phyloP scores from a whole-genome alignment of 768 basidiomycete genomes.

The Naematelia encephala region DNA sequence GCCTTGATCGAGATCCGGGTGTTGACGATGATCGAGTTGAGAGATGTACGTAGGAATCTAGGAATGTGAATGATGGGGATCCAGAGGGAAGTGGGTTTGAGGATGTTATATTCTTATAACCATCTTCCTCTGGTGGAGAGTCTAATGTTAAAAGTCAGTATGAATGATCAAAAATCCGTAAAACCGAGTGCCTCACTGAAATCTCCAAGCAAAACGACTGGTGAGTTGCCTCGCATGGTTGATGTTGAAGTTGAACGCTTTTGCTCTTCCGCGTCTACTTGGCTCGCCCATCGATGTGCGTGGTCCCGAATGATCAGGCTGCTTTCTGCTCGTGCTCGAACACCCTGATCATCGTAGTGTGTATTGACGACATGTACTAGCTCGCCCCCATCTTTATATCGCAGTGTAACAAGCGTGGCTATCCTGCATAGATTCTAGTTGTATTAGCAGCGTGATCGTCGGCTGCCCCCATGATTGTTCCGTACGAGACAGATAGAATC shows the following conservation, averaged over 20 bases:
- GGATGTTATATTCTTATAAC: slow-evolving; percentile 47
- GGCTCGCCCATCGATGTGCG: slow-evolving; percentile 21
- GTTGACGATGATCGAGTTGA: not conserved
- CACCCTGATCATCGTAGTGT: slow-evolving; percentile 50
- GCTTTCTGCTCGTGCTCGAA: slow-evolving; percentile 36
- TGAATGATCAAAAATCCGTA: not conserved
- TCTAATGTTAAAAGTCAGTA: slow-evolving; percentile 17
- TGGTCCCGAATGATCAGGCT: slow-evolving; percentile 43
- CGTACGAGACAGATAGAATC: no score
- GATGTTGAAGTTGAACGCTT: no score
- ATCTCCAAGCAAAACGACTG: slow-evolving; percentile 47
- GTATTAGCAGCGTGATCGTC: slow-evolving; percentile 1
- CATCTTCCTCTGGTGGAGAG: slow-evolving; percentile 45
- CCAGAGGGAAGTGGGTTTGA: slow-evolving; percentile 19
- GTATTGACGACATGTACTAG: slow-evolving; percentile 46
- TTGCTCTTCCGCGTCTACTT: slow-evolving; percentile 6
- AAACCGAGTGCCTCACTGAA: slow-evolving; percentile 33
- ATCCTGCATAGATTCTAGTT: slow-evolving; percentile 34
- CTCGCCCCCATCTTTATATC: slow-evolving; percentile 1
- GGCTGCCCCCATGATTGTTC: no score
- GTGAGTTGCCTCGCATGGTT: slow-evolving; percentile 5
- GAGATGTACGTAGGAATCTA: slow-evolving; percentile 31
- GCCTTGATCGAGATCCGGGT: slow-evolving; percentile 1
- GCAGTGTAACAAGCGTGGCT: slow-evolving; percentile 38
- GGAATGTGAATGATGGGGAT: slow-evolving; percentile 25